These are phyloP conservation scores for Rasamsonia emersonii DNA, from an alignment of 2,329 filamentous ascomycete species.

Conservation along the genomic window DNA sequence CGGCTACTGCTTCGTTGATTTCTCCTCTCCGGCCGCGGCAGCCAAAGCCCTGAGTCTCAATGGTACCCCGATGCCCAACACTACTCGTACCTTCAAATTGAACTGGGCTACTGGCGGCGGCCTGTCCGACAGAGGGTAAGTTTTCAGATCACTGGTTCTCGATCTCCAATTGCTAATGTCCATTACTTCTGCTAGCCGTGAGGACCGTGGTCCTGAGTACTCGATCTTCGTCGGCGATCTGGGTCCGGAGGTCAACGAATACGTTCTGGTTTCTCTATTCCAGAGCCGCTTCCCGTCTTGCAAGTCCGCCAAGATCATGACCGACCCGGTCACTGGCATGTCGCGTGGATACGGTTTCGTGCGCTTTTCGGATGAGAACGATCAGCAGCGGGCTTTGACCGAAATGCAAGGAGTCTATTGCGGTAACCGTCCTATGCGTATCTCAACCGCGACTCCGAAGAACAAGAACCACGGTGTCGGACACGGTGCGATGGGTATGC, in stretches of 20 bases:
- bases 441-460: slow-evolving; percentile 95
- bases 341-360: slow-evolving; percentile 97
- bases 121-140: slow-evolving; percentile 81
- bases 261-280: slow-evolving; percentile 93
- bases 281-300: slow-evolving; percentile 92
- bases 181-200: no score
- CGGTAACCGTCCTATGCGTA: slow-evolving; percentile 96
- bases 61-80: slow-evolving; percentile 84
- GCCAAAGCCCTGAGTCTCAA: slow-evolving; percentile 87
- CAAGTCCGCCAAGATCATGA: slow-evolving; percentile 99
- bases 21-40: slow-evolving; percentile 70
- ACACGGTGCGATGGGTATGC: slow-evolving; percentile 44
- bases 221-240: slow-evolving; percentile 98
- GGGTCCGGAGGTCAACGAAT: slow-evolving; percentile 97
- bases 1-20: slow-evolving; percentile 98
- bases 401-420: slow-evolving; percentile 99
- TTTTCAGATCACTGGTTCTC: slow-evolving; percentile 10
- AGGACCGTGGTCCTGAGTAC: slow-evolving; percentile 92
- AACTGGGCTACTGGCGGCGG: slow-evolving; percentile 99
- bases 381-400: slow-evolving; percentile 88
- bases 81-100: slow-evolving; percentile 89
- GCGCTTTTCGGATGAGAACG: slow-evolving; percentile 87
- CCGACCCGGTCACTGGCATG: slow-evolving; percentile 94
- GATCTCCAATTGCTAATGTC: no score
- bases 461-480: slow-evolving; percentile 58